Evolutionary conservation across 768 basidiomycete species (phyloP).

Genomic region (Tylopilus rubrobrunneus): DNA sequence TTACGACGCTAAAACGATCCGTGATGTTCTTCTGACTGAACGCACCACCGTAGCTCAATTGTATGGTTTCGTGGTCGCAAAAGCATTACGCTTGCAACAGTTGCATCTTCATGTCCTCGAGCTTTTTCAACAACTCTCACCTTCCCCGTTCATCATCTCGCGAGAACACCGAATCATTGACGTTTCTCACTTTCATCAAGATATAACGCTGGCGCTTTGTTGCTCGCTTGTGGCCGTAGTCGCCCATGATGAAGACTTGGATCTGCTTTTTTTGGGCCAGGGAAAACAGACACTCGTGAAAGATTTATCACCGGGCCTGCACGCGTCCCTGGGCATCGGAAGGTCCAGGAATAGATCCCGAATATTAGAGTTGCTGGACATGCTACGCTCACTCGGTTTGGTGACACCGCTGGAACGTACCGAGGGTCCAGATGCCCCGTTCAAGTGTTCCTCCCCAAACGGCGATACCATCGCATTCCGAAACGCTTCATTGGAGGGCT

Average conservation of each 20-base stretch:
- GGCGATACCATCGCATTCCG: conserved; percentile 48
- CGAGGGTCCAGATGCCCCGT: conserved; percentile 36
- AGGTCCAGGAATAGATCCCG: conserved; percentile 56
- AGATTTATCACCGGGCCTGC: conserved; percentile 50
- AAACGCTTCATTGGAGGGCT: conserved; percentile 38
- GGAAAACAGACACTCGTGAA: conserved; percentile 48
- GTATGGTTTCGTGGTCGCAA: conserved; percentile 73
- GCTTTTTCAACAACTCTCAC: conserved; percentile 38
- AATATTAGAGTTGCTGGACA: conserved; percentile 57
- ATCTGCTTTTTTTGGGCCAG: conserved; percentile 45
- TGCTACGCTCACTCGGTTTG: conserved; percentile 55
- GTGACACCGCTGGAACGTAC: conserved; percentile 54
- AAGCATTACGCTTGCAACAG: conserved; percentile 57
- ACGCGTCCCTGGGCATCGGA: conserved; percentile 52
- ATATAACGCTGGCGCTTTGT: conserved; percentile 62
- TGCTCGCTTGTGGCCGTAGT: conserved; percentile 59
- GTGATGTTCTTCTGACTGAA: conserved; percentile 65
- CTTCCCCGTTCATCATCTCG: conserved; percentile 48
- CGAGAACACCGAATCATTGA: conserved; percentile 53
- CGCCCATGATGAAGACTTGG: conserved; percentile 55
- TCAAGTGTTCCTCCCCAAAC: conserved; percentile 43
- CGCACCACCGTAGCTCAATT: conserved; percentile 65
- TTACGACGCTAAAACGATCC: conserved; percentile 50
- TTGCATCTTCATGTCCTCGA: conserved; percentile 56
- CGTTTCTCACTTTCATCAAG: conserved; percentile 56